Base-by-base conservation (phyloP, 129 eudicot genomes). In the Escallonia rubra region DNA sequence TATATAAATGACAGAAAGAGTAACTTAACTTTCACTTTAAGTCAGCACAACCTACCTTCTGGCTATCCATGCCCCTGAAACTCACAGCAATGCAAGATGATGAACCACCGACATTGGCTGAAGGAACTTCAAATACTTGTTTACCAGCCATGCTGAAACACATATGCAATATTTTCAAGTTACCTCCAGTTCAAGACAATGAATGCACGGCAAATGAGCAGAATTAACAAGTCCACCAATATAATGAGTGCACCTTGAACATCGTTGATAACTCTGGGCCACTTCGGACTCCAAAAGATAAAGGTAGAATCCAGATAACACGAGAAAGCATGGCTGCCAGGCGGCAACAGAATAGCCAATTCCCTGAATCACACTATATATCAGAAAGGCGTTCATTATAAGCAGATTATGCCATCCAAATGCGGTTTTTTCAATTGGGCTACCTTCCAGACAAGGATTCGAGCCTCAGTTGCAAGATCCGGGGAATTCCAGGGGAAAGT, bases 401-500 rank as follows among this genome's bases (percentile, higher is more conserved):
- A 51, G 63, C 64, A 64, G 43, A 63, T 64, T 56, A 51, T 69
- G 62, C 61, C 50, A 46, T 47, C 60, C 44, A 11, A 60, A 46
- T 52, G 1, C 13, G 15, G 56, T 10, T 42, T 10, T 42, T 45
- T 42, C 50, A 67, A 75, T 63, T 55, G 46, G 45, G 49, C 51
- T 87, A 93, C 99, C 91, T 77, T 89, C 96, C 99, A 89, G 75
- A 93, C 96, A 64, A 93, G 90, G 63, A 89, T 75, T 76, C 86
- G 85, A 71, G 78, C 99, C 74, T 86, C 88, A 41, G 85, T 64
- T 57, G 90, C 86, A 77, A 89, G 78, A 89, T 93, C 96, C 12
- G 96, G 86, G 46, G 96, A 79, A 76, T 79, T 75, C 98, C 98
- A 89, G 49, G 96, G 95, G 62, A 80, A 79, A 84, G 78, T 79